Conservation (phyloP, 1,284 basidiomycete species). For the Hymenochaete sp. region DNA sequence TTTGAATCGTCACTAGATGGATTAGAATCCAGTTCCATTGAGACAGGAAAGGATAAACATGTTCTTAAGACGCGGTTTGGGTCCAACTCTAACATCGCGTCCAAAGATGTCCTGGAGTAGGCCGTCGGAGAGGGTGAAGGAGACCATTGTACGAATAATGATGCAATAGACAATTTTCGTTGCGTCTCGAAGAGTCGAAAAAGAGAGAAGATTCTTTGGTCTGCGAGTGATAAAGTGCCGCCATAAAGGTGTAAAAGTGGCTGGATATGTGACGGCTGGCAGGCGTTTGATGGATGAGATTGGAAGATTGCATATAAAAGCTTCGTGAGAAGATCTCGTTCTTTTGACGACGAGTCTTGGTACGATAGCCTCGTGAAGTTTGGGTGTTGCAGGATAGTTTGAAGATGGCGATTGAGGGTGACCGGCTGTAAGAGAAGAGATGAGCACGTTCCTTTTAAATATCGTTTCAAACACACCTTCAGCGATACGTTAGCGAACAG, state of each 20-base stretch:
- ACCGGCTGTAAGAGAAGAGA: constrained; percentile 35
- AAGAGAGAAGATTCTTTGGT: constrained; percentile 61
- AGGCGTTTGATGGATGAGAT: constrained; percentile 70
- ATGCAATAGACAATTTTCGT: constrained; percentile 54
- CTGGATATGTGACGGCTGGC: constrained; percentile 73
- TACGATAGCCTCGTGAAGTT: constrained; percentile 40
- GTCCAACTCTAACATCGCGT: constrained; percentile 67
- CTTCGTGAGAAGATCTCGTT: constrained; percentile 39
- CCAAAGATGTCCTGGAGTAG: constrained; percentile 36
- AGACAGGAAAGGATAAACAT: constrained; percentile 58
- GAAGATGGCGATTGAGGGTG: constrained; percentile 54
- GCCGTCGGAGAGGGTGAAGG: constrained; percentile 35
- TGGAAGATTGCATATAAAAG: constrained; percentile 62
- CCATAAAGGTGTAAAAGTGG: constrained; percentile 68
- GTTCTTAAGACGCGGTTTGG: constrained; percentile 62
- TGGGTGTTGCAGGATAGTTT: constrained; percentile 52
- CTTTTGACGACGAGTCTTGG: constrained; percentile 22
- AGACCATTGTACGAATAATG: constrained; percentile 59
- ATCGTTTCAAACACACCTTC: constrained; percentile 40
- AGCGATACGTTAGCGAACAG: constrained; percentile 39
- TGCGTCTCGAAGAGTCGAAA: constrained; percentile 74
- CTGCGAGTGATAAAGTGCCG: constrained; percentile 57
- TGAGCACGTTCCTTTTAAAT: not conserved
- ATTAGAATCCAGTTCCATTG: constrained; percentile 18
- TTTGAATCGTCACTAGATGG: constrained; percentile 35